phyloP scores from a whole-genome alignment of 2,329 filamentous ascomycete genomes.

The Lachnellula occidentalis region DNA sequence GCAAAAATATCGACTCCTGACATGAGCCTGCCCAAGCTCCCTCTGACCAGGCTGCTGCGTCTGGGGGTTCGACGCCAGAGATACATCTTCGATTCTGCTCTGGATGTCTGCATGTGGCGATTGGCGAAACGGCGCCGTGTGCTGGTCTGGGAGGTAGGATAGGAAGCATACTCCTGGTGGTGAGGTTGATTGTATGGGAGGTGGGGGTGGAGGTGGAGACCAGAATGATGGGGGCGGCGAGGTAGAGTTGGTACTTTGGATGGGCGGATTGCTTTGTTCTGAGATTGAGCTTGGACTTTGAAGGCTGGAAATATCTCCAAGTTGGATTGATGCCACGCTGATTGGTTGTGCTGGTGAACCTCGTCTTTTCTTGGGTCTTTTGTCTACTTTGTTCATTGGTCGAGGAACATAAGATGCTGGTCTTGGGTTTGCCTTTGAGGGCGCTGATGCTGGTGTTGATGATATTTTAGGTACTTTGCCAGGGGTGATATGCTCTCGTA shows the following conservation, averaged over 20 bases:
- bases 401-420: not conserved
- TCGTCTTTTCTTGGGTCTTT: not conserved
- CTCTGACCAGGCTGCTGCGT: not conserved
- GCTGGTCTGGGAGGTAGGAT: no score
- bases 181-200: no score
- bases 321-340: not conserved
- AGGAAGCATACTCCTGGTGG: no score
- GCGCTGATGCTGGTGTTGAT: not conserved
- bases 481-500: not conserved
- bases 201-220: not conserved
- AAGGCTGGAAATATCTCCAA: not conserved
- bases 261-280: no score
- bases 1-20: conserved; percentile 11
- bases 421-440: not conserved
- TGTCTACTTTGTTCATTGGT: not conserved
- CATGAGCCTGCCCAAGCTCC: not conserved
- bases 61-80: not conserved
- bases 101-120: not conserved
- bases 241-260: not conserved
- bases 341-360: not conserved
- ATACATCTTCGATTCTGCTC: conserved; percentile 13
- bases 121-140: not conserved
- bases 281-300: not conserved
- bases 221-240: not conserved
- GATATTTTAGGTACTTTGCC: no score